phyloP scores from a whole-genome alignment of 352 stramenopile species.

The Phytophthora pisi region DNA sequence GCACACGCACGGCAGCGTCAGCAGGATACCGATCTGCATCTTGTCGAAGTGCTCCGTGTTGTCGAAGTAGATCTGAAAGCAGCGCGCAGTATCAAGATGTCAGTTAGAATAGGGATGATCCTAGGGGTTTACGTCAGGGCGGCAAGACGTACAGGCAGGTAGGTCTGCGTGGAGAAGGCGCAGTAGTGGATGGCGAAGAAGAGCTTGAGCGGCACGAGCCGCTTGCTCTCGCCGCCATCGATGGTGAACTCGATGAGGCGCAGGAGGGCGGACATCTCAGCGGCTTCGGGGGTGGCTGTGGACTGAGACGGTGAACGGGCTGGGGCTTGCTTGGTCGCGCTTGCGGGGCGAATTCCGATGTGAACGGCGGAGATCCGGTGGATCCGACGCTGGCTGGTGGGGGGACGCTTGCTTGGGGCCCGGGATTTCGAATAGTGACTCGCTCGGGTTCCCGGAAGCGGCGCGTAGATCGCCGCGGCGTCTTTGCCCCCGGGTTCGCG shows the following conservation, averaged over 20 bases:
- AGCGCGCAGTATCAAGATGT: not conserved
- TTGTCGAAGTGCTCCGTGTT: slow-evolving; percentile 59
- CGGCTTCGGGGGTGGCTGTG: not conserved
- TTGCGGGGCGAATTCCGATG: slow-evolving; percentile 8
- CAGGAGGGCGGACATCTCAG: slow-evolving; percentile 34
- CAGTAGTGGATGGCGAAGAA: slow-evolving; percentile 74
- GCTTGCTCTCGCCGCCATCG: slow-evolving; percentile 63
- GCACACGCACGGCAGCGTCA: slow-evolving; percentile 71
- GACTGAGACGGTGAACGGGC: not conserved
- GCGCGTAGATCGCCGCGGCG: slow-evolving; percentile 3
- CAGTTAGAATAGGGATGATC: not conserved
- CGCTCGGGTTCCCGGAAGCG: not conserved
- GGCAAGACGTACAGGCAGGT: slow-evolving; percentile 49
- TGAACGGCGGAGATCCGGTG: slow-evolving; percentile 3
- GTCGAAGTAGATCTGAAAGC: slow-evolving; percentile 55
- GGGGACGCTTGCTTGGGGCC: slow-evolving; percentile 1
- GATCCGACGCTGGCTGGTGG: not conserved
- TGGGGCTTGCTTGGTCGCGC: not conserved
- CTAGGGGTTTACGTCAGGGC: not conserved
- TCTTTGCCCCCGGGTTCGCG: not conserved
- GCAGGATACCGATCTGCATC: slow-evolving; percentile 79
- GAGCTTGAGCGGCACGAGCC: slow-evolving; percentile 74
- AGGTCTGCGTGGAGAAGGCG: slow-evolving; percentile 73
- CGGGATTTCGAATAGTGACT: not conserved
- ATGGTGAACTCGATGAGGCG: slow-evolving; percentile 55